Evolutionary conservation across 2,329 filamentous ascomycete genomes (phyloP).

Genomic region (Fusarium equiseti): DNA sequence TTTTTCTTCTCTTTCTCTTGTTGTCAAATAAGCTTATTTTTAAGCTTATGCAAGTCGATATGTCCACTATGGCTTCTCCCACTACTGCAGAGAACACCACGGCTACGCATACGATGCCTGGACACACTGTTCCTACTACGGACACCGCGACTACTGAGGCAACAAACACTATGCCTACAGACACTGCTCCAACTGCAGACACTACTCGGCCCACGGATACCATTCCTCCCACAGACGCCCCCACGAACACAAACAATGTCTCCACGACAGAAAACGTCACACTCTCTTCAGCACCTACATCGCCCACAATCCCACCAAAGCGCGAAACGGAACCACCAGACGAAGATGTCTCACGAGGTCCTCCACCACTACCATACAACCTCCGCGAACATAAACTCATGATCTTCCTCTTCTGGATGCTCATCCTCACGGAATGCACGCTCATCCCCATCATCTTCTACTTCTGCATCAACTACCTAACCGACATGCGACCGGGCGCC

Average conservation of each 20-base stretch:
- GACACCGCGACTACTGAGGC: too few relatives aligned
- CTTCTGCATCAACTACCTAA: conserved; percentile 56
- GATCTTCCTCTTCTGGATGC: conserved; percentile 41
- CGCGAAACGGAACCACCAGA: neutral
- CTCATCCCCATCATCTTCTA: conserved; percentile 60
- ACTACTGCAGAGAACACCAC: neutral
- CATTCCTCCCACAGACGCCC: neutral
- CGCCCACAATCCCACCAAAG: conserved; percentile 9
- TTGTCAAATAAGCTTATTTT: conserved; percentile 30
- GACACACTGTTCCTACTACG: too few relatives aligned
- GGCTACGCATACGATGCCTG: neutral
- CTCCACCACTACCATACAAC: conserved; percentile 41
- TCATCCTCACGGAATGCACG: conserved; percentile 42
- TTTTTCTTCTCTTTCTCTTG: neutral
- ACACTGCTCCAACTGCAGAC: neutral
- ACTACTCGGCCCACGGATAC: neutral
- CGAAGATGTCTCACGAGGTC: neutral
- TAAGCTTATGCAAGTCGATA: conserved; percentile 27
- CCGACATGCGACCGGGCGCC: conserved; percentile 35
- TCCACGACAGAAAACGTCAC: neutral
- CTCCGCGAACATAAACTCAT: conserved; percentile 43
- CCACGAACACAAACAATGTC: neutral
- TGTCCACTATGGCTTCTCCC: neutral
- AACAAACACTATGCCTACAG: neutral
- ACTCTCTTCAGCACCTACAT: conserved; percentile 16